These are phyloP conservation scores for Rhipidocladum racemiflorum DNA, from an alignment of 176 grass and related monocot genomes.

Conservation along the genomic window DNA sequence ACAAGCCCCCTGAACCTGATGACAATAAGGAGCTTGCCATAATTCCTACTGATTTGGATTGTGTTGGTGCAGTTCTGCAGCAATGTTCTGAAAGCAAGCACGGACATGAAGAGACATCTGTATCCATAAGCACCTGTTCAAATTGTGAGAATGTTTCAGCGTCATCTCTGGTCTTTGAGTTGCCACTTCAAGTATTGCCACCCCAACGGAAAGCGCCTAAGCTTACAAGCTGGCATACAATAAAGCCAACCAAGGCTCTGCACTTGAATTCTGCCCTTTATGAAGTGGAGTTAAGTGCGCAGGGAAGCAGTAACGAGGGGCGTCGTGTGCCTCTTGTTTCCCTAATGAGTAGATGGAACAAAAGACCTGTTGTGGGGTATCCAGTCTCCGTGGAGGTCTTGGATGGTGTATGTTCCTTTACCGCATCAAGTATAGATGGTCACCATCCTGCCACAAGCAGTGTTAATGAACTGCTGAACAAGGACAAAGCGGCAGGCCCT, in stretches of 20 bases:
- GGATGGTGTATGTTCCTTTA: constrained; percentile 33
- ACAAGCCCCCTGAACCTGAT: constrained; percentile 14
- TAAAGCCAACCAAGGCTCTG: constrained; percentile 57
- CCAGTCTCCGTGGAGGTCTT: constrained; percentile 59
- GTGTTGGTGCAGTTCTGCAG: constrained; percentile 12
- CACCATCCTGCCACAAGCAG: constrained; percentile 24
- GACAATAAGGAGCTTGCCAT: constrained; percentile 1
- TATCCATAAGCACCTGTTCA: constrained; percentile 13
- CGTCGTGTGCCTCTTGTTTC: constrained; percentile 74
- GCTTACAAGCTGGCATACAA: not conserved
- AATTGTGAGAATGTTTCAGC: constrained; percentile 27
- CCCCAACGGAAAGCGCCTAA: not conserved
- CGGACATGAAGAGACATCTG: constrained; percentile 27
- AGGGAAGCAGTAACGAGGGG: constrained; percentile 52
- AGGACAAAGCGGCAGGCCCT: constrained; percentile 6
- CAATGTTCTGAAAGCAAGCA: not conserved
- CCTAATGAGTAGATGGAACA: constrained; percentile 80
- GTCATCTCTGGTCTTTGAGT: constrained; percentile 29
- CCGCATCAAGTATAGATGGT: constrained; percentile 23
- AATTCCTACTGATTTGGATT: constrained; percentile 15
- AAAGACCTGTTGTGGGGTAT: constrained; percentile 76
- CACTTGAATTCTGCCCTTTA: constrained; percentile 47
- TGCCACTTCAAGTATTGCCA: constrained; percentile 26
- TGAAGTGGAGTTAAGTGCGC: constrained; percentile 62
- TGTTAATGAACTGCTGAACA: constrained; percentile 31